Conservation (phyloP, 2,329 filamentous ascomycete species). For the Fusarium fujikuroi region DNA sequence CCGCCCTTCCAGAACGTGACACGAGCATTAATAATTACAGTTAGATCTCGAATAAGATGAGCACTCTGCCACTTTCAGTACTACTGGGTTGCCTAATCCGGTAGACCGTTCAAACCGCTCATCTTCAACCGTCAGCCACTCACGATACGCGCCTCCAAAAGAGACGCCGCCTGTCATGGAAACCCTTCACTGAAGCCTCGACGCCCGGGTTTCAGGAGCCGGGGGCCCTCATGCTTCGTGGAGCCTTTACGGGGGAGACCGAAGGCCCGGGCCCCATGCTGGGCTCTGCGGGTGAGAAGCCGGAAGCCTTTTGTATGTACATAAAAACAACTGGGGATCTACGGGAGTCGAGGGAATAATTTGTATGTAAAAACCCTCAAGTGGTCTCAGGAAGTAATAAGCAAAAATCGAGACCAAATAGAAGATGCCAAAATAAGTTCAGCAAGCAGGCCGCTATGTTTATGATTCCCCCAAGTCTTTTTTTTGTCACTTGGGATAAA, state of each 20-base stretch:
- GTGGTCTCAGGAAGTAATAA: not conserved
- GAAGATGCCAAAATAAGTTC: not conserved
- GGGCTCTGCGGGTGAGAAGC: conserved; percentile 9
- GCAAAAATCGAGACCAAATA: not conserved
- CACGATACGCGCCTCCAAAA: not conserved
- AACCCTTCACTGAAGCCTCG: conserved; percentile 3
- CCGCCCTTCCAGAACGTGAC: conserved; percentile 39
- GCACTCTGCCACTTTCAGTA: not conserved
- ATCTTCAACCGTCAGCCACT: conserved; percentile 19
- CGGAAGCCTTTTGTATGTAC: conserved; percentile 17
- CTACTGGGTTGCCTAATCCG: conserved; percentile 29
- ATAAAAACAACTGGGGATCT: conserved; percentile 2
- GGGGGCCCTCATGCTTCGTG: conserved; percentile 12
- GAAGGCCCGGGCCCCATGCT: conserved; percentile 20
- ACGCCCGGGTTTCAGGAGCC: conserved; percentile 17
- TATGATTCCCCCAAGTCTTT: not conserved
- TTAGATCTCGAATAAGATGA: conserved; percentile 1
- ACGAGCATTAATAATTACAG: not conserved
- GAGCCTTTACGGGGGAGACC: conserved; percentile 28
- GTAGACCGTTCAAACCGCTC: conserved; percentile 18
- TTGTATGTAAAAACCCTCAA: conserved; percentile 26
- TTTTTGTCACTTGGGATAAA: not conserved
- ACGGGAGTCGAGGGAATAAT: conserved; percentile 6
- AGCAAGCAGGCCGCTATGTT: not conserved
- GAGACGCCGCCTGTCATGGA: conserved; percentile 7